Evolutionary conservation across 2,329 filamentous ascomycete species (phyloP).

Genomic region (Tympanopsis confertula): DNA sequence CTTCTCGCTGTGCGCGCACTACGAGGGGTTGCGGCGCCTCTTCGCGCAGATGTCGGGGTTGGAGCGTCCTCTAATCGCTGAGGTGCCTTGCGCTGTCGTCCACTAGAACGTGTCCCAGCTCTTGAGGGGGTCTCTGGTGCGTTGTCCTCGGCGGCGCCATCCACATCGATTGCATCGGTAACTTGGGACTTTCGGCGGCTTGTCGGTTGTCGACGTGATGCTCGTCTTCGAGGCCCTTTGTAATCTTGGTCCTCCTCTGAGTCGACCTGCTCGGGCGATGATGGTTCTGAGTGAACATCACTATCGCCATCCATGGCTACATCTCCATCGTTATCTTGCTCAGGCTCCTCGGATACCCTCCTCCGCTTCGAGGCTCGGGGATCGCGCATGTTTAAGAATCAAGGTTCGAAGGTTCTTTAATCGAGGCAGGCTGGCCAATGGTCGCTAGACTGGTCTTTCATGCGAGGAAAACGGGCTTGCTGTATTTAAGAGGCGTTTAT

Average conservation of each 20-base stretch:
- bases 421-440: too few relatives aligned
- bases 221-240: too few relatives aligned
- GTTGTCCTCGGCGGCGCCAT: background rate
- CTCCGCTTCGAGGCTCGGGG: background rate
- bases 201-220: background rate
- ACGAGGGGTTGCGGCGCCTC: background rate
- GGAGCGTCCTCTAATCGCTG: background rate
- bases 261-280: background rate
- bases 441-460: too few relatives aligned
- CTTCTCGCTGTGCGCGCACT: constrained; percentile 1
- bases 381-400: background rate
- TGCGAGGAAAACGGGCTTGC: too few relatives aligned
- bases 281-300: background rate
- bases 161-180: background rate
- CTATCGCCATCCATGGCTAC: background rate
- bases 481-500: too few relatives aligned
- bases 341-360: background rate
- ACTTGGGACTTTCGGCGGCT: background rate
- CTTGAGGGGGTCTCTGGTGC: background rate
- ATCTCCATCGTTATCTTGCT: background rate
- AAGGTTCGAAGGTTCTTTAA: too few relatives aligned
- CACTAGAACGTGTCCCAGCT: background rate
- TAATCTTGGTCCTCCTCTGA: background rate
- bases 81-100: background rate
- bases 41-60: background rate